phyloP scores from a whole-genome alignment of 2,329 filamentous ascomycete genomes.

The Phialophora verrucosa region DNA sequence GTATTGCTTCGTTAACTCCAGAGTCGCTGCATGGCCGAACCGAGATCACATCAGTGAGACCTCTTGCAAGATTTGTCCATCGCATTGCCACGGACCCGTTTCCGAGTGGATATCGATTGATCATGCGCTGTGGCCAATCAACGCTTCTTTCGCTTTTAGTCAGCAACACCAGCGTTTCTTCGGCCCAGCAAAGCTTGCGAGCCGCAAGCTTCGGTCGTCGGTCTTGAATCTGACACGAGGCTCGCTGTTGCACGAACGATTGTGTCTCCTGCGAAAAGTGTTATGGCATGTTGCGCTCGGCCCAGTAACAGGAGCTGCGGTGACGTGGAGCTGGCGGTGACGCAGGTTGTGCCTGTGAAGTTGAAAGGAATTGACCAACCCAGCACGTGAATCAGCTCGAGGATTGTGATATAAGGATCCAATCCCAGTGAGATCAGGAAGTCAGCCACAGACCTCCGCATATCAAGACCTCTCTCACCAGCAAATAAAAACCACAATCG shows the following conservation, averaged over 20 bases:
- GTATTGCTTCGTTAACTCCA: not conserved
- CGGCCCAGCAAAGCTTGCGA: slow-evolving; percentile 7
- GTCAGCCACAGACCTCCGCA: not conserved
- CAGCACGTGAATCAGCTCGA: not conserved
- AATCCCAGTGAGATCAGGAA: not conserved
- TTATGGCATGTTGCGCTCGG: not conserved
- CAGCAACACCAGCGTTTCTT: not conserved
- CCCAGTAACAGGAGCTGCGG: not conserved
- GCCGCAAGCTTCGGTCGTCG: slow-evolving; percentile 10
- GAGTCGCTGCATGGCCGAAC: not conserved
- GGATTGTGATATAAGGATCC: not conserved
- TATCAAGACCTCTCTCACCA: not conserved
- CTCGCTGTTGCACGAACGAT: slow-evolving; percentile 8
- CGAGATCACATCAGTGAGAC: not conserved
- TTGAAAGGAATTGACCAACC: not conserved
- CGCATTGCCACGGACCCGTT: too few species aligned
- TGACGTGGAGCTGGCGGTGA: not conserved
- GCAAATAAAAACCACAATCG: not conserved
- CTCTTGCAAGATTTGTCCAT: not conserved
- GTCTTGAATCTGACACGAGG: slow-evolving; percentile 14
- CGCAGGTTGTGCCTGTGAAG: not conserved
- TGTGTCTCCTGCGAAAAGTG: not conserved
- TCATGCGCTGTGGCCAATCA: slow-evolving; percentile 26
- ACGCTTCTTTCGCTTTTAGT: not conserved
- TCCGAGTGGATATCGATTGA: slow-evolving; percentile 18